Percentiles rank a stretch among this genome's conserved stretches.
Evolutionary conservation across 495 filamentous ascomycete genomes (phyloP).

Genomic region (Letharia lupina): DNA sequence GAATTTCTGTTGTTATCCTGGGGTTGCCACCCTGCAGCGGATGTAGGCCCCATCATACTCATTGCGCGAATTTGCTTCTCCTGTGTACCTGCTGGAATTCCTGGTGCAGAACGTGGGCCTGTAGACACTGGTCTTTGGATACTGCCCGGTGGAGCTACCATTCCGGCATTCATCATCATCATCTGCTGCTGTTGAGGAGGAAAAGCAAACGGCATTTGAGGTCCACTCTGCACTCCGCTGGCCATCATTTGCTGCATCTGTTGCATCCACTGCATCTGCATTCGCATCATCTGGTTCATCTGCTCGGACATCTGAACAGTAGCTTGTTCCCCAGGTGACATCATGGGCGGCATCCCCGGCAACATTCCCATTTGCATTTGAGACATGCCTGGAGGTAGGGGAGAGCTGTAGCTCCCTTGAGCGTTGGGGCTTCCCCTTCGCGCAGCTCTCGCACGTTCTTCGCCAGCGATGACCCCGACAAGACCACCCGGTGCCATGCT

Average conservation of each 20-base stretch:
- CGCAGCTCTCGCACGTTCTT: slow-evolving; percentile 70
- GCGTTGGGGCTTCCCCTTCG: slow-evolving; percentile 70
- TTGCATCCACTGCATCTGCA: slow-evolving; percentile 83
- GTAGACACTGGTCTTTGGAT: slow-evolving; percentile 33
- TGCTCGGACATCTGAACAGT: slow-evolving; percentile 80
- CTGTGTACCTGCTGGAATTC: slow-evolving; percentile 20
- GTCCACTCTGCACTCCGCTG: slow-evolving; percentile 28
- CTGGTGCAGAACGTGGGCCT: slow-evolving; percentile 34
- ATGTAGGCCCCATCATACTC: slow-evolving; percentile 75
- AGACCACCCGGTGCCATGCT: slow-evolving; percentile 60
- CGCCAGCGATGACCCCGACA: slow-evolving; percentile 81
- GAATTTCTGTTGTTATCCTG: slow-evolving; percentile 28
- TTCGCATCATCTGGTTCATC: slow-evolving; percentile 84
- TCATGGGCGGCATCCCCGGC: slow-evolving; percentile 33
- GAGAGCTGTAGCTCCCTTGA: slow-evolving; percentile 41
- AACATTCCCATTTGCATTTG: slow-evolving; percentile 32
- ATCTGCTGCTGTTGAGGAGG: slow-evolving; percentile 28
- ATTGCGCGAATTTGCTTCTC: slow-evolving; percentile 51
- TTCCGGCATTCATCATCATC: slow-evolving; percentile 20
- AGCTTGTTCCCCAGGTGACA: slow-evolving; percentile 61
- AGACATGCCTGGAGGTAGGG: slow-evolving; percentile 31
- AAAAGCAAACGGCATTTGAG: slow-evolving; percentile 24
- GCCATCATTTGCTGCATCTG: slow-evolving; percentile 72
- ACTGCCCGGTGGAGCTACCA: slow-evolving; percentile 18
- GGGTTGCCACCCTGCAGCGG: slow-evolving; percentile 41